These are phyloP conservation scores for Botrytis elliptica DNA, from an alignment of 2,329 filamentous ascomycete species.

Conservation along the genomic window DNA sequence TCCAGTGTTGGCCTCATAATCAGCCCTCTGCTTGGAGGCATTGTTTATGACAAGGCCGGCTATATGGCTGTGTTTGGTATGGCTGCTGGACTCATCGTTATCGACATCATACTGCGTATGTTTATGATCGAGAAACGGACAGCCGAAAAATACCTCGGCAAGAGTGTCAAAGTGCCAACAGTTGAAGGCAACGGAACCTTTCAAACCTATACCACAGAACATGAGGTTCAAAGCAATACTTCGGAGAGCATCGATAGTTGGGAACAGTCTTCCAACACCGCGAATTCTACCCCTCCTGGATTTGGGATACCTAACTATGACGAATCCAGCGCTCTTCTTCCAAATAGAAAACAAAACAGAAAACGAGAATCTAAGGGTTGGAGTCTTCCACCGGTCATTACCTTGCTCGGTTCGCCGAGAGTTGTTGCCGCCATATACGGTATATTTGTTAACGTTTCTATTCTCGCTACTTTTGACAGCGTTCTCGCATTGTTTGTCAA, in stretches of 20 bases:
- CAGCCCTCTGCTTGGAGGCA: constrained; percentile 44
- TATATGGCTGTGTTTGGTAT: constrained; percentile 60
- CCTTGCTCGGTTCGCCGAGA: constrained; percentile 29
- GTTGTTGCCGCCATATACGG: constrained; percentile 42
- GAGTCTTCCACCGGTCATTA: constrained; percentile 25
- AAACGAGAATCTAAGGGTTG: not conserved
- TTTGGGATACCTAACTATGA: constrained; percentile 13
- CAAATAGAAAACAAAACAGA: not conserved
- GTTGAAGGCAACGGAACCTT: not conserved
- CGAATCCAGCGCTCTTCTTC: constrained; percentile 7
- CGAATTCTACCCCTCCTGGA: constrained; percentile 7
- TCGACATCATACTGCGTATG: constrained; percentile 55
- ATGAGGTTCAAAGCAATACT: not conserved
- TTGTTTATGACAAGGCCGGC: constrained; percentile 42
- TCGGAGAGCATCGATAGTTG: not conserved
- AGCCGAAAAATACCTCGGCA: constrained; percentile 46
- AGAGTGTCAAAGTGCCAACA: constrained; percentile 31
- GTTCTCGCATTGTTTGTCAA: constrained; percentile 55
- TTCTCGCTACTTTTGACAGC: constrained; percentile 55
- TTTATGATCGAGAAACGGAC: constrained; percentile 56
- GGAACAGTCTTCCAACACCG: not conserved
- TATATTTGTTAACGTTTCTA: constrained; percentile 46
- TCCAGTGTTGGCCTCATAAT: constrained; percentile 55
- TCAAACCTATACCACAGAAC: not conserved
- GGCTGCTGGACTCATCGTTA: constrained; percentile 51